A percentile compares a stretch with the other conserved stretches of the same genome.
These are phyloP conservation scores for Nicotiana knightiana DNA, from an alignment of 257 asterid genomes.

Conservation along the genomic window DNA sequence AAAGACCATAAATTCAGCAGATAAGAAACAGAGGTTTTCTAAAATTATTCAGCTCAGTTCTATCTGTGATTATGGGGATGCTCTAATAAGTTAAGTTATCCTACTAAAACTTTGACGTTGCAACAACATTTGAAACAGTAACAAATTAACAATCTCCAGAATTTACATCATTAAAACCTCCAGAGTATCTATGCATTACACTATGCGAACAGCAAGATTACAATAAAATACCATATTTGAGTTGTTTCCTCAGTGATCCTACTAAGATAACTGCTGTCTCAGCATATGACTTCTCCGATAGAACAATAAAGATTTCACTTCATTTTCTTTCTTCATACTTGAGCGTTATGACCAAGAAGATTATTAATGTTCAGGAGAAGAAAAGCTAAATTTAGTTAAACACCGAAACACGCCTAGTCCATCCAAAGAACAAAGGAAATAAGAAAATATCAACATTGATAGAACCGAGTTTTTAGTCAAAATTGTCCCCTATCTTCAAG, in stretches of 20 bases:
- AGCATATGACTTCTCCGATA: neutral
- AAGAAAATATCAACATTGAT: neutral
- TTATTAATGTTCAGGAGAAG: neutral
- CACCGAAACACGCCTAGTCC: neutral
- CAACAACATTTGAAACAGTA: neutral
- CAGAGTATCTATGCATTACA: neutral
- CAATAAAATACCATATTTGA: neutral
- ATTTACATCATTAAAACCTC: neutral
- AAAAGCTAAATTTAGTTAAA: neutral
- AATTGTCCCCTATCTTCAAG: too few species aligned
- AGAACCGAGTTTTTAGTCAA: too few species aligned
- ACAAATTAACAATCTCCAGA: neutral
- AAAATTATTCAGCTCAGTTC: neutral
- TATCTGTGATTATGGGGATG: neutral
- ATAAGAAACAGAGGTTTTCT: neutral
- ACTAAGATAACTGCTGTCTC: neutral
- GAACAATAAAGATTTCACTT: neutral
- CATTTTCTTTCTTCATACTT: neutral
- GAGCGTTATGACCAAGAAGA: neutral
- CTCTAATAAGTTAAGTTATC: neutral
- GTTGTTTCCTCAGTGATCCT: neutral
- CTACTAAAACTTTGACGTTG: neutral
- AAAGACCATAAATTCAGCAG: neutral
- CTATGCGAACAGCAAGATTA: neutral
- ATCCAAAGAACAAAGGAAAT: neutral